Percentiles rank a stretch among this genome's conserved stretches.
phyloP scores from a whole-genome alignment of 2,329 filamentous ascomycete genomes.

The Rutstroemia sp. region DNA sequence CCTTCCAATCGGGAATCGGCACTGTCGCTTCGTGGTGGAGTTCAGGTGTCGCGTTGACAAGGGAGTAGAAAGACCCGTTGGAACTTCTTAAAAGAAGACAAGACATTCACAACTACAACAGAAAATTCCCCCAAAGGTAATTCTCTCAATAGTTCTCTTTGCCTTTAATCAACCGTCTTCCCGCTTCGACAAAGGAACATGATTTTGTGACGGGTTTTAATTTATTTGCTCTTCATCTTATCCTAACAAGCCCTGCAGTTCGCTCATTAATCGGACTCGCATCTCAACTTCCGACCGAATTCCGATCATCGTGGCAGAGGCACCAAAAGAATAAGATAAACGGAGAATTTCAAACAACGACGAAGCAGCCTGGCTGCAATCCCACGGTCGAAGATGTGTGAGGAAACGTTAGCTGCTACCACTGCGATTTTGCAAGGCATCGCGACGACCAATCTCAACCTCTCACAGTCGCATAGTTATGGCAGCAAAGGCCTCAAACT shows the following conservation, averaged over 20 bases:
- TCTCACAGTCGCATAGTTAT: slow-evolving; percentile 16
- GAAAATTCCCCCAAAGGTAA: neutral
- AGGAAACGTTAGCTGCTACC: slow-evolving; percentile 46
- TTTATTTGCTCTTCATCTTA: slow-evolving; percentile 1
- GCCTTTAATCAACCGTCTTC: neutral
- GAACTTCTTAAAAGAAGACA: slow-evolving; percentile 1
- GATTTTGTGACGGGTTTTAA: neutral
- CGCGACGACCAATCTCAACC: slow-evolving; percentile 30
- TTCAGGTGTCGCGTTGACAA: slow-evolving; percentile 9
- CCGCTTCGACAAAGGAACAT: slow-evolving; percentile 2
- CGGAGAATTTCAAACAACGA: slow-evolving; percentile 7
- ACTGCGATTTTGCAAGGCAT: slow-evolving; percentile 47
- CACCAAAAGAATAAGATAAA: slow-evolving; percentile 7
- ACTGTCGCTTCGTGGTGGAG: slow-evolving; percentile 10
- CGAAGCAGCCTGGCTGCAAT: slow-evolving; percentile 22
- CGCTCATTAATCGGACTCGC: slow-evolving; percentile 1
- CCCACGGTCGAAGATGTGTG: slow-evolving; percentile 27
- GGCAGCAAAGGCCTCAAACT: slow-evolving; percentile 47
- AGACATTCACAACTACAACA: slow-evolving; percentile 1
- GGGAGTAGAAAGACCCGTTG: slow-evolving; percentile 2
- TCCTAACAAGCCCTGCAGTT: slow-evolving; percentile 6
- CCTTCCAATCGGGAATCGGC: slow-evolving; percentile 12
- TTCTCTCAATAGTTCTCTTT: neutral
- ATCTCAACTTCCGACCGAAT: neutral
- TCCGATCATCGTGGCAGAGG: slow-evolving; percentile 1